A percentile compares a stretch with the other conserved stretches of the same genome.
phyloP scores from a whole-genome alignment of 2,329 filamentous ascomycete species.

The Colletotrichum tropicale region DNA sequence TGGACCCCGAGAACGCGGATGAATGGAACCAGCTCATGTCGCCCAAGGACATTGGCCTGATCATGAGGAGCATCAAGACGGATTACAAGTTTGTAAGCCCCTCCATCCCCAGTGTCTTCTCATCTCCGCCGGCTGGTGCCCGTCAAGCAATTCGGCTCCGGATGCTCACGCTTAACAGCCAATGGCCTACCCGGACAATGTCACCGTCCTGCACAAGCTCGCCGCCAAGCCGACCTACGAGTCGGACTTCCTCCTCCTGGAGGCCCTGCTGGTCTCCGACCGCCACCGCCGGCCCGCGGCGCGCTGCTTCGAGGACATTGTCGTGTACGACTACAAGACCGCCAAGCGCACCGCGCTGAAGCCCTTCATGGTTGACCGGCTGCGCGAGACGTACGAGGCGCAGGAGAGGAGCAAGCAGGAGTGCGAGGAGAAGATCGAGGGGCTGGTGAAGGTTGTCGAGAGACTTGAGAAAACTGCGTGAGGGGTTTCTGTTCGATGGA shows the following conservation, averaged over 20 bases:
- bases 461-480: constrained; percentile 3
- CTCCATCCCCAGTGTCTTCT: too few relatives aligned
- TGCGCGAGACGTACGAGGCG: constrained; percentile 37
- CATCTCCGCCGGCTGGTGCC: not conserved
- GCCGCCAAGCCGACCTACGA: constrained; percentile 48
- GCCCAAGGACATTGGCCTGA: constrained; percentile 71
- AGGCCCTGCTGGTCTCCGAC: constrained; percentile 76
- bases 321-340: constrained; percentile 69
- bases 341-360: constrained; percentile 42
- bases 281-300: constrained; percentile 74
- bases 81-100: constrained; percentile 84
- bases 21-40: constrained; percentile 75
- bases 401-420: constrained; percentile 30
- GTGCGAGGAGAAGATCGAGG: constrained; percentile 22
- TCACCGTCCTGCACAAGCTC: constrained; percentile 85
- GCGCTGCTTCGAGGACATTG: constrained; percentile 77
- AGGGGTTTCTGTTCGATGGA: not conserved
- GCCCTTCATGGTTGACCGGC: constrained; percentile 42
- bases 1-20: constrained; percentile 63
- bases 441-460: constrained; percentile 8
- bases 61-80: constrained; percentile 78
- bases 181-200: constrained; percentile 80
- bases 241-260: constrained; percentile 58
- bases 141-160: not conserved
- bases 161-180: constrained; percentile 55